Evolutionary conservation across 176 grass and related monocot genomes (phyloP), one percentile per base, ranked within the genome.

Genomic region (Stipa capillata): DNA sequence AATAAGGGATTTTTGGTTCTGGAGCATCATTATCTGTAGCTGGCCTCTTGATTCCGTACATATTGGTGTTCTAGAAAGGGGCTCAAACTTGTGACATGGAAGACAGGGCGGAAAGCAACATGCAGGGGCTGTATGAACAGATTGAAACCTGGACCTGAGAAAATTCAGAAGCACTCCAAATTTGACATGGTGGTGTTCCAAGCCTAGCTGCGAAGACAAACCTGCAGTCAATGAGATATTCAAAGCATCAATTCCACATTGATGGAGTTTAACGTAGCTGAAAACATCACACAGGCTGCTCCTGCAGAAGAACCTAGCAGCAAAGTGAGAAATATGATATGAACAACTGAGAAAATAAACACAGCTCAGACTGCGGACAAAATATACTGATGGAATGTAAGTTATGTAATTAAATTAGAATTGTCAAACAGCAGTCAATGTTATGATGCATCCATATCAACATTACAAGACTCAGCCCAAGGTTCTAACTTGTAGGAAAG

Each of bases 91-190:
- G 64, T 39, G 70, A 71, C 28, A 1, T 37, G 73, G n/a, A 14
- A 54, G 43, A 34, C 42, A 42, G 62, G 3, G 43, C 5, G 0
- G 29, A 54, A 32, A 28, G 48, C 3, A n/a, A 79, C 16, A 9
- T 72, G 27, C 67, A 28, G 44, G 24, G 8, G 3, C 34, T 15
- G 23, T 10, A 23, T 32, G 23, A 32, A 14, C 16, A 16, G 58
- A 49, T 82, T 78, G 65, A 77, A 24, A 82, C 79, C 63, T 63
- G 78, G 52, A n/a, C 4, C 20, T 77, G 47, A 54, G 45, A 83
- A 47, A 53, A 53, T 65, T 48, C 79, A 64, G 4, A 62, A 7
- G 64, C 54, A 43, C 43, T 34, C 72, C 52, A 53, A 72, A 58
- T 48, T 88, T 88, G 72, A 79, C 73, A 66, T 40, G 12, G 15